phyloP scores from a whole-genome alignment of 257 asterid species.

The Ajuga chamaepitys region DNA sequence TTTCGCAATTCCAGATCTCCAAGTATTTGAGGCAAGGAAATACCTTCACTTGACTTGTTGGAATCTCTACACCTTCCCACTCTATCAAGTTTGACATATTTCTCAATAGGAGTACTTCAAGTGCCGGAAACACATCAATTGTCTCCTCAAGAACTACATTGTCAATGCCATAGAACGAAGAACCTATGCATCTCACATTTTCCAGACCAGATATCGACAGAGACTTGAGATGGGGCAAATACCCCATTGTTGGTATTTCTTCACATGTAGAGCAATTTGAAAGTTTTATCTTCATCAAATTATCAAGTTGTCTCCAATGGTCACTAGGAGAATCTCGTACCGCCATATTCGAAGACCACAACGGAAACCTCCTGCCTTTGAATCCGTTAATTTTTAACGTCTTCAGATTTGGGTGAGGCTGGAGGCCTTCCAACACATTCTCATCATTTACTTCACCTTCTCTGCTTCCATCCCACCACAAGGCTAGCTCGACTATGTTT shows the following conservation, averaged over 20 bases:
- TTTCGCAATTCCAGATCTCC: not conserved
- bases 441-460: constrained; percentile 7
- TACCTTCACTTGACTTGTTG: not conserved
- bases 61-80: not conserved
- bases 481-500: not conserved
- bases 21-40: not conserved
- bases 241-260: not conserved
- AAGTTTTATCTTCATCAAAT: not conserved
- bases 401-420: not conserved
- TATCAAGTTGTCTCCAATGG: too few relatives aligned
- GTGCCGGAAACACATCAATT: not conserved
- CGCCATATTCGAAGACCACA: not conserved
- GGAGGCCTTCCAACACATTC: not conserved
- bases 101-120: not conserved
- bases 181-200: not conserved
- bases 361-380: not conserved
- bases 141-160: not conserved
- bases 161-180: not conserved
- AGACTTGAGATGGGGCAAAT: not conserved
- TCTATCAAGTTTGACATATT: not conserved
- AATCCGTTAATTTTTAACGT: not conserved
- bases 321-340: too few relatives aligned
- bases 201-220: not conserved
- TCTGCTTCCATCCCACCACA: not conserved
- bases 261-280: not conserved